phyloP scores from a whole-genome alignment of 371 early-diverging fungal genomes.

The Umbelopsis sp. region DNA sequence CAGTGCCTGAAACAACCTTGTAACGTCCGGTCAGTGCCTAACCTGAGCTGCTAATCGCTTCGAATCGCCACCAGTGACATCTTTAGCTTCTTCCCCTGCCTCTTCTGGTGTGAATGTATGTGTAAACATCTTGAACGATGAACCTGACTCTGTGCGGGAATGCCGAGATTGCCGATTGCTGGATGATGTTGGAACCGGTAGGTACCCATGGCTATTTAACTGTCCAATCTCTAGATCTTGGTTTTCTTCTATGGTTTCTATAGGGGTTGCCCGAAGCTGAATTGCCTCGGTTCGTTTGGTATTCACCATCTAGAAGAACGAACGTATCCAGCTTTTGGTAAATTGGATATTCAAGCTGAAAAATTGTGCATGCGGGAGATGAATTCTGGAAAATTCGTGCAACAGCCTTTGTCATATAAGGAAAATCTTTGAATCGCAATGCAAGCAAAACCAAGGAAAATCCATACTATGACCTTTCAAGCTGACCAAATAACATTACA shows the following conservation, averaged over 20 bases:
- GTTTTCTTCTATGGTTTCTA: constrained; percentile 15
- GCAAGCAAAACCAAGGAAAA: not conserved
- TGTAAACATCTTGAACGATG: constrained; percentile 45
- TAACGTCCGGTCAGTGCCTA: not conserved
- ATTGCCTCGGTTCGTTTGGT: constrained; percentile 4
- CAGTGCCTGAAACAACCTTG: not conserved
- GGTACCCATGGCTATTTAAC: constrained; percentile 4
- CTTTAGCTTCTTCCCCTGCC: constrained; percentile 8
- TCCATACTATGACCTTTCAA: not conserved
- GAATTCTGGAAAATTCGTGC: constrained; percentile 8
- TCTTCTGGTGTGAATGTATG: constrained; percentile 17
- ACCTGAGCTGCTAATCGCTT: constrained; percentile 20
- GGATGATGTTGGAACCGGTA: constrained; percentile 25
- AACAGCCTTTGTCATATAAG: not conserved
- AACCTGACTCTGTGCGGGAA: constrained; percentile 29
- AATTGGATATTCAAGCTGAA: not conserved
- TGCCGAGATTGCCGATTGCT: constrained; percentile 25
- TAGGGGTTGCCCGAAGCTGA: constrained; percentile 18
- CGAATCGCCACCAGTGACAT: constrained; percentile 15
- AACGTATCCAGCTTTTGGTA: not conserved
- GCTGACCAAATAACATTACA: not conserved
- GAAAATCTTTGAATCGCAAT: not conserved
- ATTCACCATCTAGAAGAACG: not conserved
- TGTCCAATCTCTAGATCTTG: constrained; percentile 6
- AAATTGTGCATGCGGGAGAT: not conserved